These are phyloP conservation scores for Colletotrichum camelliae DNA, from an alignment of 2,329 filamentous ascomycete genomes.

Conservation along the genomic window DNA sequence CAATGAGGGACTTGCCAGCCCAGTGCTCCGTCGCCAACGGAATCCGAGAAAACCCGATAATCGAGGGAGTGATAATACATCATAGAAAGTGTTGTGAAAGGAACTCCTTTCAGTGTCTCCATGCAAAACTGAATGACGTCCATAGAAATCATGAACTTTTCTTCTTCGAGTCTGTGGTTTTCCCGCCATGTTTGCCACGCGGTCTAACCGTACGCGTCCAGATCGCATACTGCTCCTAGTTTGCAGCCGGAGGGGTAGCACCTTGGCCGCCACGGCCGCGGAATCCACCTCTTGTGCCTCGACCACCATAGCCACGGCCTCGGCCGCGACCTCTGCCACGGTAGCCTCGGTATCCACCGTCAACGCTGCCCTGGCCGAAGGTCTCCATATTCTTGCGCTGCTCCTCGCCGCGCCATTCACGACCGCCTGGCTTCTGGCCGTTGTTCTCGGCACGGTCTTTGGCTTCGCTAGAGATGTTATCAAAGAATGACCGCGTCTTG, in stretches of 20 bases:
- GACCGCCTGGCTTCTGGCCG: constrained; percentile 73
- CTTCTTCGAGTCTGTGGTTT: background rate
- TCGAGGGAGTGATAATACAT: constrained; percentile 19
- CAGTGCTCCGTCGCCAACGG: constrained; percentile 15
- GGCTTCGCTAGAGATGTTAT: constrained; percentile 95
- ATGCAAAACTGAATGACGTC: background rate
- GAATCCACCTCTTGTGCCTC: constrained; percentile 36
- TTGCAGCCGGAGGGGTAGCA: background rate
- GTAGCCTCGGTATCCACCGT: constrained; percentile 77
- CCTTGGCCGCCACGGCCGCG: constrained; percentile 35
- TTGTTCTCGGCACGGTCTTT: constrained; percentile 83
- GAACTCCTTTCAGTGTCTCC: background rate
- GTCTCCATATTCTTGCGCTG: constrained; percentile 97
- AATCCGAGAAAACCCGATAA: constrained; percentile 19
- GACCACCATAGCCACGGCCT: constrained; percentile 55
- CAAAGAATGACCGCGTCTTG: constrained; percentile 90
- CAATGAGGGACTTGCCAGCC: constrained; percentile 7
- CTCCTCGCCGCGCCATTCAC: constrained; percentile 91
- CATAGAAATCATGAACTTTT: background rate
- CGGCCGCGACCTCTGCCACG: constrained; percentile 81
- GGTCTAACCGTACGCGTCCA: background rate
- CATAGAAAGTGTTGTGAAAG: constrained; percentile 10
- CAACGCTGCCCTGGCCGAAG: constrained; percentile 95
- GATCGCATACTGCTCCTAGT: background rate
- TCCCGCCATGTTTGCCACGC: background rate